phyloP scores from a whole-genome alignment of 1,139 yeast genomes.

The Kurtzmaniella quercitrusa region DNA sequence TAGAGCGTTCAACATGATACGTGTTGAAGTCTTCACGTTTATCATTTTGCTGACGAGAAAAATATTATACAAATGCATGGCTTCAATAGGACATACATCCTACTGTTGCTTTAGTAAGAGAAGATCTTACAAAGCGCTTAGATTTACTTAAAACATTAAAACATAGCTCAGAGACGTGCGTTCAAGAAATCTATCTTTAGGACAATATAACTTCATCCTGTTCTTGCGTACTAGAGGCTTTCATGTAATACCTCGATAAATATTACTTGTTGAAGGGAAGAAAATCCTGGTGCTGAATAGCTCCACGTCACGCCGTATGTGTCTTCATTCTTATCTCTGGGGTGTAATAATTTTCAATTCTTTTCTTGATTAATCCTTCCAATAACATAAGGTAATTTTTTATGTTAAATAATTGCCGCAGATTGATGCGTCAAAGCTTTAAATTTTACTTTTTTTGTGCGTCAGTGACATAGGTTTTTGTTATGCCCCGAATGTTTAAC shows the following conservation, averaged over 20 bases:
- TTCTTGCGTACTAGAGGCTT: no score
- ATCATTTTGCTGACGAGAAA: neutral
- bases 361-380: neutral
- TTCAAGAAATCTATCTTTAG: no score
- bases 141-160: neutral
- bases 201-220: no score
- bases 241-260: no score
- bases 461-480: neutral
- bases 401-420: neutral
- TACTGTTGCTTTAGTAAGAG: neutral
- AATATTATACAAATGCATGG: neutral
- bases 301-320: no score
- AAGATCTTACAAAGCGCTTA: neutral
- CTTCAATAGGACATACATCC: neutral
- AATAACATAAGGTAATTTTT: neutral
- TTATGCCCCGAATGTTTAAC: neutral
- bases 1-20: neutral
- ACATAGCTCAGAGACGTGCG: neutral
- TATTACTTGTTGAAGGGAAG: no score
- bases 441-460: neutral
- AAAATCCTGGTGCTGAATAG: no score
- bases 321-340: neutral
- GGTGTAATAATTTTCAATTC: neutral
- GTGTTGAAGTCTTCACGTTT: neutral
- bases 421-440: neutral